Evolutionary conservation across 2,329 filamentous ascomycete genomes (phyloP), one percentile per base, ranked within the genome.

Genomic region (Aspergillus glaucus): DNA sequence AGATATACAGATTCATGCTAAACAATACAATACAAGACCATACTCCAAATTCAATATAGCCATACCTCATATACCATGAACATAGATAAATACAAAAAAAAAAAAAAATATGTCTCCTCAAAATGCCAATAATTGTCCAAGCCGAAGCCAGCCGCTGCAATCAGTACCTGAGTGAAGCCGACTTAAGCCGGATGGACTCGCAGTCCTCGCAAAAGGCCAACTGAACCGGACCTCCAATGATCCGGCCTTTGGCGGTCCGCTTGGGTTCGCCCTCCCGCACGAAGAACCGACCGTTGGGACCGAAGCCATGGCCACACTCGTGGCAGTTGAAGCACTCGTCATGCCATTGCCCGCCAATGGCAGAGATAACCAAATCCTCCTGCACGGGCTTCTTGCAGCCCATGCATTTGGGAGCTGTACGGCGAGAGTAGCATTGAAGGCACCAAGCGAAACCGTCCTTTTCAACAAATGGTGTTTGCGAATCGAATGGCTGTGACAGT

Each of bases 391-490:
- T 82, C 60, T 82, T 83, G 72, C 93, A 98, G 61, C 85, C 88
- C 58, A 82, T 81, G 70, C 93, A 98, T 70, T 95, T 94, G 42
- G 89, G 86, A 10, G 87, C 88, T 10, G 90, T 96, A 30, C 93
- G 83, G 64, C 90, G 88, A 12, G 91, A 94, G 73, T 97, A 92
- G 66, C 93, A 98, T 19, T 80, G 80, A 43, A 97, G 81, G 70
- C 93, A 98, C 91, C 93, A 98, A 4, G 93, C 93, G 68, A 95
- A 97, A 8, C 92, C 92, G 58, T 97, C 92, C 71, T 95, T 95
- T 67, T 98, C 93, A 48, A 98, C 88, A 65, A 98, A 98, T 0
- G 93, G 92, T 8, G 77, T 84, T 3, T 65, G 68, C 0, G 74
- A 69, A 53, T 79, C 77, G 56, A 85, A 85, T 1, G 82, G 81